These are phyloP conservation scores for Harrya chromipes DNA, from an alignment of 768 basidiomycete species.

Conservation along the genomic window DNA sequence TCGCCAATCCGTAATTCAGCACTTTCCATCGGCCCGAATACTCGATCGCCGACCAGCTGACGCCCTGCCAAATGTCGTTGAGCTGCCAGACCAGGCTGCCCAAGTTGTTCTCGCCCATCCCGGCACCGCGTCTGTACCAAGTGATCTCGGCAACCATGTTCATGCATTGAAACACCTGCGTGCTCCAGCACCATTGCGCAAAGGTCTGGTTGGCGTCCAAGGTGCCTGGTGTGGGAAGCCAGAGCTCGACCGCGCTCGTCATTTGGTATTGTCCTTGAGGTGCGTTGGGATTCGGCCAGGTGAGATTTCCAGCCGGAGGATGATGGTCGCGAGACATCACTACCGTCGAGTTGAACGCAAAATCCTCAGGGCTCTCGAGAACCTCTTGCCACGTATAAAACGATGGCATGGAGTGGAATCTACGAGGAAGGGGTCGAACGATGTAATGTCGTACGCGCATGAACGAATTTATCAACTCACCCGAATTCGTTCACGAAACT, in stretches of 20 bases:
- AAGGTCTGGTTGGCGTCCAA: slow-evolving; percentile 53
- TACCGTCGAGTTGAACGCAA: slow-evolving; percentile 55
- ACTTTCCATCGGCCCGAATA: slow-evolving; percentile 62
- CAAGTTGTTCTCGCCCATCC: slow-evolving; percentile 54
- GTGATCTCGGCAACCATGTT: slow-evolving; percentile 57
- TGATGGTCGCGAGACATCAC: slow-evolving; percentile 57
- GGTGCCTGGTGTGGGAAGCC: slow-evolving; percentile 52
- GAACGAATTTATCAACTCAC: slow-evolving; percentile 25
- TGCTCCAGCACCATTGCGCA: slow-evolving; percentile 63
- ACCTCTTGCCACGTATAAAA: slow-evolving; percentile 62
- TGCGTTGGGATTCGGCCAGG: slow-evolving; percentile 56
- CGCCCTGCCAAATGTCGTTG: slow-evolving; percentile 60
- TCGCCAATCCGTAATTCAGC: slow-evolving; percentile 48
- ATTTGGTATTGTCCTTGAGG: slow-evolving; percentile 51
- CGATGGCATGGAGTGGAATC: slow-evolving; percentile 62
- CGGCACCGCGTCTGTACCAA: slow-evolving; percentile 59
- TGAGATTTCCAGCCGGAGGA: slow-evolving; percentile 48
- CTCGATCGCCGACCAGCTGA: slow-evolving; percentile 54
- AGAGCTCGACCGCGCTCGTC: slow-evolving; percentile 48
- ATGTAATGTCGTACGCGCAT: too few relatives aligned
- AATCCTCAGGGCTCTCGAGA: slow-evolving; percentile 46
- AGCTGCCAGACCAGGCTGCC: slow-evolving; percentile 59
- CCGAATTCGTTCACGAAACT: slow-evolving; percentile 62
- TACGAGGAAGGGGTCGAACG: slow-evolving; percentile 11
- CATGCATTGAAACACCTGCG: slow-evolving; percentile 58